phyloP scores from a whole-genome alignment of 306 rosid genomes.

The Canavalia gladiata region DNA sequence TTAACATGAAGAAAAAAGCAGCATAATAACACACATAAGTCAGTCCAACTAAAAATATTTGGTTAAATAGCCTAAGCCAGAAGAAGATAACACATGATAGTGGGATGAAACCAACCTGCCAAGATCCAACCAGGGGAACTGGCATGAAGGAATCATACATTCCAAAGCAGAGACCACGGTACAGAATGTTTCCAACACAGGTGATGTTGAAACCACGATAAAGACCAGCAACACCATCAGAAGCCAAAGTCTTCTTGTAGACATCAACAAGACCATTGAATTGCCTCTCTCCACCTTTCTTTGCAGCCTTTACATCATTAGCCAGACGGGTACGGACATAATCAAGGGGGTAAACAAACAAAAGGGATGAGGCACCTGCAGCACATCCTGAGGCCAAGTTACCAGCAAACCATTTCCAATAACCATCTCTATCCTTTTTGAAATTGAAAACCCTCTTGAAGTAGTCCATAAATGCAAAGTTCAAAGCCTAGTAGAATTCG shows the following conservation, averaged over 20 bases:
- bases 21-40: not conserved
- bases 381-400: constrained; percentile 93
- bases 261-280: constrained; percentile 84
- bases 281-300: constrained; percentile 92
- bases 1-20: no score
- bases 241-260: constrained; percentile 75
- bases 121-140: constrained; percentile 69
- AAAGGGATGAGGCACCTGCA: constrained; percentile 84
- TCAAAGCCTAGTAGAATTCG: constrained; percentile 66
- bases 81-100: not conserved
- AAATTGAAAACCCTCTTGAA: constrained; percentile 93
- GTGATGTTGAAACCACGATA: constrained; percentile 90
- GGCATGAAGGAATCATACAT: constrained; percentile 85
- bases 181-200: constrained; percentile 84
- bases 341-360: constrained; percentile 81
- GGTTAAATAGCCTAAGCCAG: not conserved
- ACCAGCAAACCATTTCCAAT: constrained; percentile 93
- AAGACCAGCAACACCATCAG: constrained; percentile 88
- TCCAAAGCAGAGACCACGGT: constrained; percentile 90
- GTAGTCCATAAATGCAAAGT: constrained; percentile 94
- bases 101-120: constrained; percentile 57
- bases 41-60: not conserved
- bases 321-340: constrained; percentile 89
- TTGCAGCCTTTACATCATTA: constrained; percentile 83
- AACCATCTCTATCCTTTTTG: constrained; percentile 86